Percentiles rank a stretch among this genome's conserved stretches.
phyloP scores from a whole-genome alignment of 1,284 basidiomycete species.

The Anthracocystis panici-leucophaei region DNA sequence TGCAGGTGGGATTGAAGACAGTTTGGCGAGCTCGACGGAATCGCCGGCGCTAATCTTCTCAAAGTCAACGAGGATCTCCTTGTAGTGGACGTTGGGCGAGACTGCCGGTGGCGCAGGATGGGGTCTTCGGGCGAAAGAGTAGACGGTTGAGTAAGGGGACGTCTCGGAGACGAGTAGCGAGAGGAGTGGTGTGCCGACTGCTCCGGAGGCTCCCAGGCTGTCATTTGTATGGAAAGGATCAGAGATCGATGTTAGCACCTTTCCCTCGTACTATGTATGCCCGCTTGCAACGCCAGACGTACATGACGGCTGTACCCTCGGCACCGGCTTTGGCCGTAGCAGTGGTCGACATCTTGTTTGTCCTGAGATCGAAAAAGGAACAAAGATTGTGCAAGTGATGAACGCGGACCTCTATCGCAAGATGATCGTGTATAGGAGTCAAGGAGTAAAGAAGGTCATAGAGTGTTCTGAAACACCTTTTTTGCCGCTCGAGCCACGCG shows the following conservation, averaged over 20 bases:
- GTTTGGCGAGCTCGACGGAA: constrained; percentile 30
- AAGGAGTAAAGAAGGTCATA: background rate
- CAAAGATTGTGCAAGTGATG: background rate
- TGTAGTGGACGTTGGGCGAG: constrained; percentile 68
- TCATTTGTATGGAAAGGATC: too few species aligned
- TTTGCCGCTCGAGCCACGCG: background rate
- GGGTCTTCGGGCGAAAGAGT: constrained; percentile 76
- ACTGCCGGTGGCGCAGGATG: constrained; percentile 67
- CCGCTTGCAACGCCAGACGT: too few species aligned
- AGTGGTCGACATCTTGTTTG: constrained; percentile 12
- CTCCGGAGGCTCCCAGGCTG: constrained; percentile 55
- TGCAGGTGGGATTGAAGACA: constrained; percentile 20
- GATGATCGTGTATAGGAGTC: background rate
- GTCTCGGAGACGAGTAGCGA: constrained; percentile 26
- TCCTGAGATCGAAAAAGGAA: background rate
- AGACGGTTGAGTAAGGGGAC: constrained; percentile 72
- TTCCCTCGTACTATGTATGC: background rate
- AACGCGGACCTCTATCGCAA: background rate
- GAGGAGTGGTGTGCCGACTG: constrained; percentile 55
- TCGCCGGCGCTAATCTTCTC: constrained; percentile 33
- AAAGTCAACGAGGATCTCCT: constrained; percentile 53
- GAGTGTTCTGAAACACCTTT: background rate
- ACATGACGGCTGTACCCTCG: constrained; percentile 33
- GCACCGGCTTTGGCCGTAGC: constrained; percentile 12
- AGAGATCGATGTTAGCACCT: background rate